A percentile compares a stretch with the other conserved stretches of the same genome.
These are phyloP conservation scores for Chlamydomonas sp. DNA, from an alignment of 139 green algal genomes.

Conservation along the genomic window DNA sequence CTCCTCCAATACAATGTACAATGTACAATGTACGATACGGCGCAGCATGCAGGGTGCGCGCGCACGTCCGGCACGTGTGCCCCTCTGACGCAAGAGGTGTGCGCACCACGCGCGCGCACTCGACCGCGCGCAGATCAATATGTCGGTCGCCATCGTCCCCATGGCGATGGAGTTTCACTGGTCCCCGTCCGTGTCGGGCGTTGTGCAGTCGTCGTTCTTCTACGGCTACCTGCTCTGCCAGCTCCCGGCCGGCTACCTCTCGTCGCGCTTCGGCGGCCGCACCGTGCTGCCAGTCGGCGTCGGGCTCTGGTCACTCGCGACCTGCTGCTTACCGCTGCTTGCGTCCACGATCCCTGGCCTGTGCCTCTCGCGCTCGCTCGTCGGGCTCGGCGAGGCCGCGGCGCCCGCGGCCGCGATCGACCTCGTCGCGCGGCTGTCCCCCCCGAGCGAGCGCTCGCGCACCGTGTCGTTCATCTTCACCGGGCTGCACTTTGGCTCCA, in stretches of 20 bases:
- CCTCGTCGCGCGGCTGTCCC: conserved; percentile 72
- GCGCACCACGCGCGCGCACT: background rate
- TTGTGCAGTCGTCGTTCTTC: conserved; percentile 70
- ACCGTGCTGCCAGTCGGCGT: conserved; percentile 74
- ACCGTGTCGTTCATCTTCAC: conserved; percentile 83
- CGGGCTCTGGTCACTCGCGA: conserved; percentile 72
- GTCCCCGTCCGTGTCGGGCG: conserved; percentile 62
- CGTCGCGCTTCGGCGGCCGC: conserved; percentile 56
- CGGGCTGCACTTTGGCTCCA: conserved; percentile 91
- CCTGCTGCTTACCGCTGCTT: conserved; percentile 26
- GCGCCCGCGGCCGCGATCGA: conserved; percentile 79
- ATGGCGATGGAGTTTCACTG: conserved; percentile 93
- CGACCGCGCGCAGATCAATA: conserved; percentile 93
- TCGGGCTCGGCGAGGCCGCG: conserved; percentile 89
- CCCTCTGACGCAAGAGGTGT: background rate
- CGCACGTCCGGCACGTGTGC: too few species aligned
- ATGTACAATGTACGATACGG: too few species aligned
- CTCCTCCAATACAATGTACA: too few species aligned
- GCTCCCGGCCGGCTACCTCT: conserved; percentile 82
- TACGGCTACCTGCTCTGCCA: conserved; percentile 51
- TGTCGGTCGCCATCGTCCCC: conserved; percentile 92
- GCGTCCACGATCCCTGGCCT: conserved; percentile 11
- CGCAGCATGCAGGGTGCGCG: too few species aligned
- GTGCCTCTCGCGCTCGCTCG: background rate
- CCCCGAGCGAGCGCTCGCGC: conserved; percentile 61